Evolutionary conservation across 306 rosid species (phyloP), one percentile per base, ranked within the genome.

Genomic region (Sindora glabra): DNA sequence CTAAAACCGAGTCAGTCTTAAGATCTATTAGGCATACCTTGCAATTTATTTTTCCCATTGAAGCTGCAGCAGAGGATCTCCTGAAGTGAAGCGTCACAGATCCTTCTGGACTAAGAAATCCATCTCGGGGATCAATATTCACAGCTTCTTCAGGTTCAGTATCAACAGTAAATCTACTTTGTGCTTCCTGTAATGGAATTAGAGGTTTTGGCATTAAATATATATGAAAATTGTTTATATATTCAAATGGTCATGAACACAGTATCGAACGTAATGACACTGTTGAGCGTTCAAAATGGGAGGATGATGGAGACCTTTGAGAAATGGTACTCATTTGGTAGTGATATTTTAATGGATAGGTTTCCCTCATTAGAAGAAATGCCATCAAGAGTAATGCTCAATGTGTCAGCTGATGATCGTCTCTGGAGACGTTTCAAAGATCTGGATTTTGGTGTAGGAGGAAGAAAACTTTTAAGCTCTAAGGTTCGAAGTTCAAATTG

Each of bases 391-490:
- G 65, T 55, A 68, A 92, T 53, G 11, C 83, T 84, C 69, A 70
- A 67, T 5, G 94, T 81, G 77, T 92, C 99, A 1, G 81, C 81
- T 33, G 95, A 74, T 54, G 80, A 56, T 66, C 95, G 89, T 73
- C 90, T 80, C 63, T 87, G 79, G 21, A 92, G 85, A 49, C 96
- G 95, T 75, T 80, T 80, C 4, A 74, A 56, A 65, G 83, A 73
- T 76, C 62, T 83, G 30, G 82, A 49, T 74, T 77, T 89, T 54
- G 73, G 75, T 48, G 54, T 66, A 18, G 90, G 99, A 67, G 95
- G 99, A 57, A 74, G 90, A 83, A 92, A 74, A 38, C 95, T 96
- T 74, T 86, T 86, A 59, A 92, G 81, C 66, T 86, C 94, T 62
- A 92, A 75, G 32, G 99, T 89, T 42, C 18, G 48, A 41, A 92